Base-by-base conservation (phyloP, 2,329 filamentous ascomycete genomes). In the Aspergillaceae sp. region DNA sequence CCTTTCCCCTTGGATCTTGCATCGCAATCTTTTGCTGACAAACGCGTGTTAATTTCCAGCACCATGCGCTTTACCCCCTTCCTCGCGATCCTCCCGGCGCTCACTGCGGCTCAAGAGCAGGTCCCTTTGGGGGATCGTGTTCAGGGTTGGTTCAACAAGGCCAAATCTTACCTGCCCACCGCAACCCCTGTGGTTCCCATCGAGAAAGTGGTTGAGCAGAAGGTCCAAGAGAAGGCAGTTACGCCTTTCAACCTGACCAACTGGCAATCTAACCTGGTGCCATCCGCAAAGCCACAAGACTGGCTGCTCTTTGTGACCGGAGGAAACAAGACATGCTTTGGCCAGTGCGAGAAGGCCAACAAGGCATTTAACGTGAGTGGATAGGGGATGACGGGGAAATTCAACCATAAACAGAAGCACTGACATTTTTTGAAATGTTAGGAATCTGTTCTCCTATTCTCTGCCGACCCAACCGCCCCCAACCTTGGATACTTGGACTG, bases 281-380 rank as follows among this genome's bases (percentile, higher is more conserved):
- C 70, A 11, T 58, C 63, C 28, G 52, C 57, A 2, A 48, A 62
- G 66, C 49, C 67, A 62, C 40, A 76, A 71, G 57, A 77, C 72
- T 83, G 78, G 78, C 66, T 81, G 53, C 62, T 84, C 44, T 82
- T 73, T 59, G 63, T 81, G 40, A 82, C 78, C 4, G 80, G 80
- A 49, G 80, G 78, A 40, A 83, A 84, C 68, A 76, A 75, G 63
- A 81, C 78, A 34, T 84, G 80, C 68, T 80, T 74, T 55, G 80
- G 79, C 51, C 65, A 74, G 50, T 84, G 80, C 62, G 71, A 58
- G 29, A 68, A 66, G 40, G 71, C 75, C 8, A 76, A 80, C 44
- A 71, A 71, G 56, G 76, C 76, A 5, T 75, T 70, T 63, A 71
- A 73, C 52, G 71, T 73, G 62, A 58, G 68, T 41, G 36, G 26